A percentile compares a stretch with the other conserved stretches of the same genome.
Conservation (phyloP, 805 yeast genomes). For the Hanseniaspora guilliermondii region DNA sequence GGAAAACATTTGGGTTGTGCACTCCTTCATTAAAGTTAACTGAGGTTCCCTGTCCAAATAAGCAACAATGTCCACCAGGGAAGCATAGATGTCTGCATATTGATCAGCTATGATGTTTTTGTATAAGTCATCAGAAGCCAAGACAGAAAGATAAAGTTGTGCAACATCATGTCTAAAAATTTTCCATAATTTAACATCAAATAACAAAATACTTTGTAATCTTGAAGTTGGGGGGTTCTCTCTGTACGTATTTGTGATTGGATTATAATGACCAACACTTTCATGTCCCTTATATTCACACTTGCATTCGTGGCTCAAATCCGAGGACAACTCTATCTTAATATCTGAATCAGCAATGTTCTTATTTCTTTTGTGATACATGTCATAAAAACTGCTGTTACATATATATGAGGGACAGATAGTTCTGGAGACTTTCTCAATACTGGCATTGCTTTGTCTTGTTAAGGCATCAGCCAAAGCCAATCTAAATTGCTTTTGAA, state of each 20-base stretch:
- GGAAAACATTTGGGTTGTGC: slow-evolving; percentile 79
- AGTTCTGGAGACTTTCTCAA: neutral
- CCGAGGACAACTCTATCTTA: neutral
- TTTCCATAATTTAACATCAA: slow-evolving; percentile 50
- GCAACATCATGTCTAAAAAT: slow-evolving; percentile 37
- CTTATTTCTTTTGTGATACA: neutral
- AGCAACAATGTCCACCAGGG: slow-evolving; percentile 37
- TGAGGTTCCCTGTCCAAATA: slow-evolving; percentile 80
- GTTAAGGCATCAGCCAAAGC: slow-evolving; percentile 22
- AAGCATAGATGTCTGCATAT: slow-evolving; percentile 43
- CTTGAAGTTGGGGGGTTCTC: slow-evolving; percentile 31
- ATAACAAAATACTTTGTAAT: slow-evolving; percentile 44
- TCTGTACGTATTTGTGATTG: neutral
- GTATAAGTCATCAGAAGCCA: slow-evolving; percentile 38
- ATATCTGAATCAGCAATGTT: neutral
- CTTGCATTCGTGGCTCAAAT: neutral
- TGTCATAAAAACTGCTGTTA: neutral
- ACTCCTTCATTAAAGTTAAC: slow-evolving; percentile 53
- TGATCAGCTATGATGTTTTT: slow-evolving; percentile 43
- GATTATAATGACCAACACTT: neutral
- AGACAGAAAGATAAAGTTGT: slow-evolving; percentile 40
- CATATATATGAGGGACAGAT: neutral
- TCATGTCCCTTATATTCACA: neutral
- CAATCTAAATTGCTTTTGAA: slow-evolving; percentile 32
- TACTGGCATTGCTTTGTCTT: neutral